phyloP scores from a whole-genome alignment of 2,329 filamentous ascomycete species.

The Tolypocladium album region DNA sequence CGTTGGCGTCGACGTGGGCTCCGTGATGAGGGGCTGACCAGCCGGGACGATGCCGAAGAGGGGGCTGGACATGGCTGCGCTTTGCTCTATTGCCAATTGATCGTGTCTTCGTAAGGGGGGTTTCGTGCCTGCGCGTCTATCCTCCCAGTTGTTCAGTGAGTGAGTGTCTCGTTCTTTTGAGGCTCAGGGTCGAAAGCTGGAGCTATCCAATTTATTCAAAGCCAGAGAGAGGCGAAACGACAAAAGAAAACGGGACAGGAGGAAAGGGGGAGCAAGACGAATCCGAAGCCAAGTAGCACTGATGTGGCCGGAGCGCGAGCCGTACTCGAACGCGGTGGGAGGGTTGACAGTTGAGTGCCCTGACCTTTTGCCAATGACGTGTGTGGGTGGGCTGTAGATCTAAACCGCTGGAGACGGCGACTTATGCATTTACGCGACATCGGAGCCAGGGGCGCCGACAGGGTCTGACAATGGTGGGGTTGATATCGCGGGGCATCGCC shows the following conservation, averaged over 20 bases:
- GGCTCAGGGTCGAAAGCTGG: neutral
- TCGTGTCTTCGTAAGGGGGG: neutral
- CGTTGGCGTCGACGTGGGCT: slow-evolving; percentile 41
- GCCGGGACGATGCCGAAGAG: slow-evolving; percentile 52
- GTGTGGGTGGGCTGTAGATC: neutral
- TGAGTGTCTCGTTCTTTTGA: neutral
- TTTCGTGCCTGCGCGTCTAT: neutral
- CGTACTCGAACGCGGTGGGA: neutral
- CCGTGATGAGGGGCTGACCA: slow-evolving; percentile 45
- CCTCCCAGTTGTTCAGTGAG: neutral
- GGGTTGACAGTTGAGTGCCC: neutral
- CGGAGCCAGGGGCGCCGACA: neutral
- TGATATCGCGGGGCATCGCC: neutral
- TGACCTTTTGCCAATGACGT: neutral
- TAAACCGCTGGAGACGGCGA: neutral
- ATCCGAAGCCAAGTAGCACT: neutral
- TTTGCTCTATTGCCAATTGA: neutral
- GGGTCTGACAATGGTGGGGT: neutral
- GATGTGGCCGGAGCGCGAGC: neutral
- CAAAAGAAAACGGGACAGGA: neutral
- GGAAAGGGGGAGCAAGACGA: neutral
- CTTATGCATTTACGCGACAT: neutral
- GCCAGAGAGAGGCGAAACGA: too few relatives aligned
- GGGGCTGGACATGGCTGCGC: slow-evolving; percentile 26
- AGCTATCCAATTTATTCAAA: too few relatives aligned